Evolutionary conservation across 2,329 filamentous ascomycete genomes (phyloP).

Genomic region (Tricladium varicosporioides): DNA sequence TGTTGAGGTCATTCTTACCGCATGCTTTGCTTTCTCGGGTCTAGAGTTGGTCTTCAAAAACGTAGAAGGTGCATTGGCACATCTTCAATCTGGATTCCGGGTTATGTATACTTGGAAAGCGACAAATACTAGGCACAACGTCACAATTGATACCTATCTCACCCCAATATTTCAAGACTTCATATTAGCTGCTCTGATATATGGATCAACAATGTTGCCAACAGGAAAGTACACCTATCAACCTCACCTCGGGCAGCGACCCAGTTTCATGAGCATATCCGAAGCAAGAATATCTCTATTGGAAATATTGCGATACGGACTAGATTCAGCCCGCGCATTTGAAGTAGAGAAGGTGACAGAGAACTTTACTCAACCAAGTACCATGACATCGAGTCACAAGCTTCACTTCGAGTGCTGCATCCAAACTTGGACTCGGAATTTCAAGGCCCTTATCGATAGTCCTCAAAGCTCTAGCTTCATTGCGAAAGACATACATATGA

Average conservation of each 20-base stretch:
- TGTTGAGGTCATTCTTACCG: constrained; percentile 3
- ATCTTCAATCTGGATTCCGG: constrained; percentile 3
- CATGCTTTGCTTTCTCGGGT: constrained; percentile 6
- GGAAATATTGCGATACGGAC: neutral
- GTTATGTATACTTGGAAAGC: constrained; percentile 2
- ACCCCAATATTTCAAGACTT: constrained; percentile 10
- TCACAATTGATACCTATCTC: constrained; percentile 3
- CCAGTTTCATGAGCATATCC: neutral
- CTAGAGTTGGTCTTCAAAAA: constrained; percentile 5
- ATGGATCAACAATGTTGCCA: neutral
- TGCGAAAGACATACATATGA: neutral
- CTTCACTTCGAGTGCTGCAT: neutral
- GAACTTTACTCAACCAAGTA: too few species aligned
- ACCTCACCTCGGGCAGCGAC: neutral
- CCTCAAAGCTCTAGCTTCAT: neutral
- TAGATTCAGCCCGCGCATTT: neutral
- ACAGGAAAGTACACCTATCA: neutral
- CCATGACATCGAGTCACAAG: too few species aligned
- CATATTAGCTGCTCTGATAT: neutral
- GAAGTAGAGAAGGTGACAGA: neutral
- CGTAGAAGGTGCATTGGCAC: neutral
- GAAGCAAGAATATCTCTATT: neutral
- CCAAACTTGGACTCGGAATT: neutral
- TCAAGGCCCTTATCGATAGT: neutral
- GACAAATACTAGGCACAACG: neutral